These are phyloP conservation scores for Quercus glauca DNA, from an alignment of 306 rosid species.

Conservation along the genomic window DNA sequence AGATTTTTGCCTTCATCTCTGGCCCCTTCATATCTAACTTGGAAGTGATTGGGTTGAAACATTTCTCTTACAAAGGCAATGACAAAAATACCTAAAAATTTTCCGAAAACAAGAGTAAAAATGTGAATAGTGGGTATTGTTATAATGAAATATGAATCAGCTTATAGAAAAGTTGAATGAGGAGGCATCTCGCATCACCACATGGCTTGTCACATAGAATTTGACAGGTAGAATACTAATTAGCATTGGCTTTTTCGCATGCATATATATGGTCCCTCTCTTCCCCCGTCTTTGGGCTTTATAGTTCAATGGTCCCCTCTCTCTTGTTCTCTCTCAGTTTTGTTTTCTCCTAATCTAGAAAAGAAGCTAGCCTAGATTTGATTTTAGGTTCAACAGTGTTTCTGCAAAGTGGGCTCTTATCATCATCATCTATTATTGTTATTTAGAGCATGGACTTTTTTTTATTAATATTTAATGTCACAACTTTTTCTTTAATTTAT, in stretches of 20 bases:
- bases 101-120: too few species aligned
- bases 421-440: constrained; percentile 4
- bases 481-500: not conserved
- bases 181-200: constrained; percentile 9
- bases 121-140: not conserved
- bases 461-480: not conserved
- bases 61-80: not conserved
- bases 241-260: constrained; percentile 21
- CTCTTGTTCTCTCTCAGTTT: constrained; percentile 9
- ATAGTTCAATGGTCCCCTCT: constrained; percentile 32
- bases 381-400: not conserved
- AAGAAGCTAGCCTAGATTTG: constrained; percentile 2
- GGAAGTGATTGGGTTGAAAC: not conserved
- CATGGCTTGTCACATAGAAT: constrained; percentile 28
- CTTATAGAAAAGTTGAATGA: not conserved
- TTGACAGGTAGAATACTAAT: constrained; percentile 14
- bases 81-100: not conserved
- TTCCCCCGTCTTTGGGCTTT: constrained; percentile 31
- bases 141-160: constrained; percentile 2
- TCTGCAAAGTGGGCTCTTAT: constrained; percentile 13
- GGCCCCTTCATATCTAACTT: not conserved
- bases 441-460: not conserved
- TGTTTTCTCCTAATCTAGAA: not conserved
- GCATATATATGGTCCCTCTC: constrained; percentile 41
- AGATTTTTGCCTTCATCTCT: too few species aligned